Percentiles rank a stretch among this genome's conserved stretches.
Conservation (phyloP, 2,329 filamentous ascomycete genomes). For the Balansia obtecta region DNA sequence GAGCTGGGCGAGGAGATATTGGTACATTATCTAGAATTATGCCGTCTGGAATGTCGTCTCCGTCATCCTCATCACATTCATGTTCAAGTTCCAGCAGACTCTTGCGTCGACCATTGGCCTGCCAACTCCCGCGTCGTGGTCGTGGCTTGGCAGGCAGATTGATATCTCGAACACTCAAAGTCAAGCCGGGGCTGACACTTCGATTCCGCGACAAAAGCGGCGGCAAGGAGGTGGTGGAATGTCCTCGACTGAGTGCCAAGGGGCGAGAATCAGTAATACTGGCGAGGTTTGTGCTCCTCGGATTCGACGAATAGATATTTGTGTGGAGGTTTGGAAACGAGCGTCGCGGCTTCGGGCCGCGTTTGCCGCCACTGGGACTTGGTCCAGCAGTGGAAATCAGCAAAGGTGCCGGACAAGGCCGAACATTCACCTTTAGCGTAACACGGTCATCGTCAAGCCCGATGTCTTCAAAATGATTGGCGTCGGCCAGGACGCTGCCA, state of each 20-base stretch:
- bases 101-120: slow-evolving; percentile 52
- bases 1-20: slow-evolving; percentile 57
- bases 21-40: slow-evolving; percentile 72
- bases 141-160: slow-evolving; percentile 20
- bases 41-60: slow-evolving; percentile 67
- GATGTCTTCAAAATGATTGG: slow-evolving; percentile 86
- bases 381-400: slow-evolving; percentile 12
- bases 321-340: slow-evolving; percentile 32
- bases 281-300: slow-evolving; percentile 36
- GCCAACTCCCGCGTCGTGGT: slow-evolving; percentile 56
- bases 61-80: slow-evolving; percentile 66
- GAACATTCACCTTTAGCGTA: slow-evolving; percentile 37
- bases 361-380: slow-evolving; percentile 18
- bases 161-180: slow-evolving; percentile 31
- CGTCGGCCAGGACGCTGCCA: slow-evolving; percentile 56
- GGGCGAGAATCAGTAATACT: slow-evolving; percentile 24
- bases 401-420: slow-evolving; percentile 16
- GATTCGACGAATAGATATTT: slow-evolving; percentile 33
- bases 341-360: slow-evolving; percentile 23
- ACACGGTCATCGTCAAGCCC: slow-evolving; percentile 55
- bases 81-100: slow-evolving; percentile 58
- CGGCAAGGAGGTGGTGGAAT: slow-evolving; percentile 26
- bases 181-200: slow-evolving; percentile 38
- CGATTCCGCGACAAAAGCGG: slow-evolving; percentile 28
- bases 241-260: slow-evolving; percentile 15